A percentile compares a stretch with the other conserved stretches of the same genome.
Evolutionary conservation across 441 rosid genomes (phyloP).

Genomic region (Manihot esculenta): DNA sequence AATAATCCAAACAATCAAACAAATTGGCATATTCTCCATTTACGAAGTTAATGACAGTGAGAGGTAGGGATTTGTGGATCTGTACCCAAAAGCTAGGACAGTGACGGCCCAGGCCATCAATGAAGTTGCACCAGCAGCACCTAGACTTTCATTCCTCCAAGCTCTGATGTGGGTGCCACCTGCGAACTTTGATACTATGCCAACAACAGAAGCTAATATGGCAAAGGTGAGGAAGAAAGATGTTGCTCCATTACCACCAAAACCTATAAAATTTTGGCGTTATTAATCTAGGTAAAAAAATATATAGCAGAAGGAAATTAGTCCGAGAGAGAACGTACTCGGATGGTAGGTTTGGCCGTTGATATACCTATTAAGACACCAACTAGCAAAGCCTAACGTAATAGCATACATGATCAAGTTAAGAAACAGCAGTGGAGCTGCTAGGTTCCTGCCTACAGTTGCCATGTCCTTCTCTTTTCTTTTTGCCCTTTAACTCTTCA

Average conservation of each 20-base stretch:
- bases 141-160: slow-evolving; percentile 74
- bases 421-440: slow-evolving; percentile 82
- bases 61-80: neutral
- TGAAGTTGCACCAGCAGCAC: slow-evolving; percentile 66
- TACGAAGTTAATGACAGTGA: neutral
- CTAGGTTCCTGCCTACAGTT: slow-evolving; percentile 73
- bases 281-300: neutral
- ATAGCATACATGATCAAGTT: slow-evolving; percentile 70
- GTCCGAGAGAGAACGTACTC: slow-evolving; percentile 32
- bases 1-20: neutral
- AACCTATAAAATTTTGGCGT: slow-evolving; percentile 41
- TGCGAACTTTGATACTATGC: slow-evolving; percentile 60
- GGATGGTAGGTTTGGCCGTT: slow-evolving; percentile 76
- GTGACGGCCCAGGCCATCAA: slow-evolving; percentile 72
- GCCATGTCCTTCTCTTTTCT: slow-evolving; percentile 38
- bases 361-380: slow-evolving; percentile 69
- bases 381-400: slow-evolving; percentile 75
- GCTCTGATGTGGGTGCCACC: slow-evolving; percentile 69
- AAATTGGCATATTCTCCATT: neutral
- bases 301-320: neutral
- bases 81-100: slow-evolving; percentile 72
- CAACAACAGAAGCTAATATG: slow-evolving; percentile 56
- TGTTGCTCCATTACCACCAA: slow-evolving; percentile 85
- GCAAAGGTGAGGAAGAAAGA: slow-evolving; percentile 63
- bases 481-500: neutral